These are phyloP conservation scores for Hirschioporus abietinus DNA, from an alignment of 768 basidiomycete species.

Conservation along the genomic window DNA sequence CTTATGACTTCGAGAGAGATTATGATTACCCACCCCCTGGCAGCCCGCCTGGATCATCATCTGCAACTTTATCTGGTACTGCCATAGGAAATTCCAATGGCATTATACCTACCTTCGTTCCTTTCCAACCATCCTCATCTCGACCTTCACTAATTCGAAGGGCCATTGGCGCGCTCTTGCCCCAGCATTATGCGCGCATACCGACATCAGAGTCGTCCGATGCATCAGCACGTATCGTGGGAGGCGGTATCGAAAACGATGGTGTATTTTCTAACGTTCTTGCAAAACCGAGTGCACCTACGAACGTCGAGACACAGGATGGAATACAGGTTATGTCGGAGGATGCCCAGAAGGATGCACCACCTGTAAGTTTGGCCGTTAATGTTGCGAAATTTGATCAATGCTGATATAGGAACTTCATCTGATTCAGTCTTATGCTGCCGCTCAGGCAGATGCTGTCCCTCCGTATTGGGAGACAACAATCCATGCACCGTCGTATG, in stretches of 20 bases:
- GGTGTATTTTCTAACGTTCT: slow-evolving; percentile 94
- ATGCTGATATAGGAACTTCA: background rate
- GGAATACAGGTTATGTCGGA: slow-evolving; percentile 67
- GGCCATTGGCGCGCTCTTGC: slow-evolving; percentile 55
- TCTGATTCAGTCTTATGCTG: slow-evolving; percentile 64
- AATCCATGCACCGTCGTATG: slow-evolving; percentile 67
- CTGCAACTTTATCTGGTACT: slow-evolving; percentile 57
- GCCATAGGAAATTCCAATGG: slow-evolving; percentile 68
- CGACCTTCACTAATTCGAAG: slow-evolving; percentile 52
- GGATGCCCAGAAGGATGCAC: slow-evolving; percentile 72
- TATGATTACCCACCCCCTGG: slow-evolving; percentile 77
- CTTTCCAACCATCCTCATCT: slow-evolving; percentile 24
- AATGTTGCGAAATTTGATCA: background rate
- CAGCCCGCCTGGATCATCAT: slow-evolving; percentile 60
- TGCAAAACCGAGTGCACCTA: slow-evolving; percentile 66
- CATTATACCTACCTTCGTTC: slow-evolving; percentile 45
- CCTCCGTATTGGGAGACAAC: slow-evolving; percentile 98
- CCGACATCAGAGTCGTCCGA: slow-evolving; percentile 35
- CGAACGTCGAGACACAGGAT: slow-evolving; percentile 36
- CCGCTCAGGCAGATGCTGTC: slow-evolving; percentile 84
- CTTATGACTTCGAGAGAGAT: slow-evolving; percentile 78
- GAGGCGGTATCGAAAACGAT: slow-evolving; percentile 78
- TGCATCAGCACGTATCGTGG: slow-evolving; percentile 28
- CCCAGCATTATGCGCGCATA: slow-evolving; percentile 56
- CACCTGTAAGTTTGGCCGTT: slow-evolving; percentile 59